Evolutionary conservation across 1,139 yeast species (phyloP).

Genomic region (Lizanozyma gosingica): DNA sequence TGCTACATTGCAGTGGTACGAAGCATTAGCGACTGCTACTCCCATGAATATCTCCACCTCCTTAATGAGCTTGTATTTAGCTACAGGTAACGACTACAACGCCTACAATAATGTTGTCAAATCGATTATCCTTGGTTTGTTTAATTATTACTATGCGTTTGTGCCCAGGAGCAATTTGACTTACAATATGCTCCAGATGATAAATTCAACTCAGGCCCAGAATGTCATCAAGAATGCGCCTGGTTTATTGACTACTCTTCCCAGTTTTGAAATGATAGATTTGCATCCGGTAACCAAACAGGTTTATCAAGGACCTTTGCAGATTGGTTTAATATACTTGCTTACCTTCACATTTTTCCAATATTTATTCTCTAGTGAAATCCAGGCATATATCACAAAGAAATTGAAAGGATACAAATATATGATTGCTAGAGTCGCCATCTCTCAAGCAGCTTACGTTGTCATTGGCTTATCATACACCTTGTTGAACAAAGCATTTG

Average conservation of each 20-base stretch:
- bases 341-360: conserved; percentile 25
- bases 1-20: conserved; percentile 16
- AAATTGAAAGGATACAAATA: conserved; percentile 29
- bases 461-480: conserved; percentile 34
- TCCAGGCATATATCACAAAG: conserved; percentile 20
- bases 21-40: conserved; percentile 11
- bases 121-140: conserved; percentile 11
- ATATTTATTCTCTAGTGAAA: conserved; percentile 18
- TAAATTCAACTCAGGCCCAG: conserved; percentile 11
- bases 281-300: conserved; percentile 16
- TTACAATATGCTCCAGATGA: conserved; percentile 10
- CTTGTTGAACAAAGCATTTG: conserved; percentile 36
- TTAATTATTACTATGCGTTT: conserved; percentile 9
- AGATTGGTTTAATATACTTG: conserved; percentile 24
- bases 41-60: conserved; percentile 11
- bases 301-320: conserved; percentile 22
- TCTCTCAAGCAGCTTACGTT: conserved; percentile 35
- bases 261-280: conserved; percentile 14
- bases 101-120: conserved; percentile 17
- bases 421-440: conserved; percentile 28
- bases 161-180: conserved; percentile 15
- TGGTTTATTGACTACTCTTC: conserved; percentile 15
- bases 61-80: conserved; percentile 15
- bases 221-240: conserved; percentile 15
- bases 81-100: conserved; percentile 25